phyloP scores from a whole-genome alignment of 805 yeast genomes.

The Candida maris region DNA sequence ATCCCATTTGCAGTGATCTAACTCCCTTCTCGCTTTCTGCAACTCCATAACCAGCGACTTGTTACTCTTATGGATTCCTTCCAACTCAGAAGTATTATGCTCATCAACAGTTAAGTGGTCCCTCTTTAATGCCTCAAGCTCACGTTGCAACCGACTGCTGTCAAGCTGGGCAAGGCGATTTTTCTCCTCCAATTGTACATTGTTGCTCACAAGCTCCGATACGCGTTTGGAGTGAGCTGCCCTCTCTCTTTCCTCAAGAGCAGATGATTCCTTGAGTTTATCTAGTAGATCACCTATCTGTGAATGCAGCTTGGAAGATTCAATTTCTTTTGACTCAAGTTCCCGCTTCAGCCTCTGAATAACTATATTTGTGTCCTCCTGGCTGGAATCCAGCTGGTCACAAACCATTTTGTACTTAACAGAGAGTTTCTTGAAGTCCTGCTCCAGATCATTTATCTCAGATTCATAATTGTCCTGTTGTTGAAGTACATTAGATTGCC shows the following conservation, averaged over 20 bases:
- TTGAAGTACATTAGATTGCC: constrained; percentile 9
- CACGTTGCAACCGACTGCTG: constrained; percentile 33
- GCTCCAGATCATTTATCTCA: constrained; percentile 26
- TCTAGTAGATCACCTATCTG: constrained; percentile 8
- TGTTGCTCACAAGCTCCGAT: constrained; percentile 33
- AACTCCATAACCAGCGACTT: constrained; percentile 11
- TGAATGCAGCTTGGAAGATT: constrained; percentile 32
- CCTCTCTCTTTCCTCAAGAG: constrained; percentile 21
- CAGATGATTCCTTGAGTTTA: constrained; percentile 32
- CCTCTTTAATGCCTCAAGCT: constrained; percentile 23
- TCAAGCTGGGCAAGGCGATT: constrained; percentile 37
- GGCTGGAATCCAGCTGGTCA: constrained; percentile 22
- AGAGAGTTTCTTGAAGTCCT: constrained; percentile 38
- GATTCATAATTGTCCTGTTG: constrained; percentile 1
- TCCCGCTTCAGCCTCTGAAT: constrained; percentile 12
- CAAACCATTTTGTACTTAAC: constrained; percentile 30
- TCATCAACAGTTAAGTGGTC: constrained; percentile 1
- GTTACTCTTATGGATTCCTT: constrained; percentile 11
- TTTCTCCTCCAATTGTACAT: constrained; percentile 37
- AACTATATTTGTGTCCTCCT: constrained; percentile 8
- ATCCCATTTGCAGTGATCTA: constrained; percentile 13
- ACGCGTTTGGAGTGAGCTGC: constrained; percentile 30
- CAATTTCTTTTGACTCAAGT: constrained; percentile 35
- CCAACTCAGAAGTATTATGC: constrained; percentile 12
- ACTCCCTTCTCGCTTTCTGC: constrained; percentile 12